These are phyloP conservation scores for Ceratocystis diversiconidia DNA, from an alignment of 2,329 filamentous ascomycete genomes.

Conservation along the genomic window DNA sequence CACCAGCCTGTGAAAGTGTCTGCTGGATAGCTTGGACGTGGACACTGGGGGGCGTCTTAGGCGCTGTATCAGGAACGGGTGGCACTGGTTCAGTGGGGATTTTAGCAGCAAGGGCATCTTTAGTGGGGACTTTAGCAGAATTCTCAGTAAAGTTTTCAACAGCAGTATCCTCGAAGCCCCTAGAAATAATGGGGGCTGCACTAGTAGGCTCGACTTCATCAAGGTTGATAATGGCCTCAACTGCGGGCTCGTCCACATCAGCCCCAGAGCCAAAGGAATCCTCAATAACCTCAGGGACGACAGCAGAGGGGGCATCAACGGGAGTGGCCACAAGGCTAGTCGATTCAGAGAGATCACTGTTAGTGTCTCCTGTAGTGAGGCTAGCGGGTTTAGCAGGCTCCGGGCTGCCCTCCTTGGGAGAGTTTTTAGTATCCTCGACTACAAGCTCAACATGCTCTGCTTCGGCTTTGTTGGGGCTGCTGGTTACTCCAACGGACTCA, in stretches of 20 bases:
- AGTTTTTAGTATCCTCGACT: too few species aligned
- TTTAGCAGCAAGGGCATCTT: not conserved
- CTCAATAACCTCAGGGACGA: not conserved
- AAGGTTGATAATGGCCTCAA: not conserved
- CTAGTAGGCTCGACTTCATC: not conserved
- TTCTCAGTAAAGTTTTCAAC: not conserved
- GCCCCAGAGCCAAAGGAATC: not conserved
- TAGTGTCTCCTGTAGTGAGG: not conserved
- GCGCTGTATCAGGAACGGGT: not conserved
- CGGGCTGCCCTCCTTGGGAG: not conserved
- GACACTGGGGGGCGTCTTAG: not conserved
- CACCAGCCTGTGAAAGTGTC: not conserved
- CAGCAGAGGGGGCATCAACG: not conserved
- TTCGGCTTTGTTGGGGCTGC: not conserved
- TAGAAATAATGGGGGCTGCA: not conserved
- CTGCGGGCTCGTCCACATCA: not conserved
- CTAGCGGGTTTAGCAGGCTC: not conserved
- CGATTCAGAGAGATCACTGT: not conserved
- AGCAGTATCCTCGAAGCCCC: not conserved
- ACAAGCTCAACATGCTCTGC: not conserved
- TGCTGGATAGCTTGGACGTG: not conserved
- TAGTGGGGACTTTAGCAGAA: not conserved
- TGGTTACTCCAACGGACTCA: not conserved
- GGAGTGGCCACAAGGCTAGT: not conserved
- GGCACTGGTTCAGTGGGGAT: not conserved